Conservation (phyloP, 2,329 filamentous ascomycete genomes). For the Bimuria novae-zelandiae region DNA sequence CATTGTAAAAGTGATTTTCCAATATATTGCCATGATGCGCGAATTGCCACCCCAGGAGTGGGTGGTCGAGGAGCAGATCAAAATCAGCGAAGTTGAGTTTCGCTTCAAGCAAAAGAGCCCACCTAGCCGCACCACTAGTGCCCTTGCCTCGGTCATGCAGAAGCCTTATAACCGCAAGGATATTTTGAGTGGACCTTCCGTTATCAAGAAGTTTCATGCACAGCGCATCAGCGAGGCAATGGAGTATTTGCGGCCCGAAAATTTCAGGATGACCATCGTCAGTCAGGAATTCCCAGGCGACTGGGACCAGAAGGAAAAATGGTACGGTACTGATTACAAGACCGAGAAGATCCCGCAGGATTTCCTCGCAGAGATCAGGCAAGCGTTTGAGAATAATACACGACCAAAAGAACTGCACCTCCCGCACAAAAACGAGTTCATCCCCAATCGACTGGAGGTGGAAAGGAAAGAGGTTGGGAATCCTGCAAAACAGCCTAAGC, state of each 20-base stretch:
- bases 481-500: conserved; percentile 72
- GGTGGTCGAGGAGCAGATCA: conserved; percentile 92
- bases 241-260: conserved; percentile 78
- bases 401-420: conserved; percentile 77
- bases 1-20: conserved; percentile 81
- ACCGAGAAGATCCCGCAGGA: conserved; percentile 77
- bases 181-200: conserved; percentile 78
- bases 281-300: conserved; percentile 82
- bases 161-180: conserved; percentile 83
- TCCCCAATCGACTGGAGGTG: conserved; percentile 89
- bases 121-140: conserved; percentile 86
- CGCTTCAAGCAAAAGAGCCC: conserved; percentile 92
- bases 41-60: conserved; percentile 83
- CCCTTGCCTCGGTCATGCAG: conserved; percentile 86
- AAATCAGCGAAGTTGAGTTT: conserved; percentile 90
- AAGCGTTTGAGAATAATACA: conserved; percentile 64
- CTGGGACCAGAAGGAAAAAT: conserved; percentile 89
- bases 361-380: conserved; percentile 71
- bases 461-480: conserved; percentile 89
- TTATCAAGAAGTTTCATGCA: conserved; percentile 80
- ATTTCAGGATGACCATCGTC: conserved; percentile 82
- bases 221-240: conserved; percentile 76
- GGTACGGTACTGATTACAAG: conserved; percentile 96
- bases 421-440: conserved; percentile 93
- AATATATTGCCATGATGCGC: conserved; percentile 86